Evolutionary conservation across 176 grass and related monocot genomes (phyloP).

Genomic region (Eleusine coracana): DNA sequence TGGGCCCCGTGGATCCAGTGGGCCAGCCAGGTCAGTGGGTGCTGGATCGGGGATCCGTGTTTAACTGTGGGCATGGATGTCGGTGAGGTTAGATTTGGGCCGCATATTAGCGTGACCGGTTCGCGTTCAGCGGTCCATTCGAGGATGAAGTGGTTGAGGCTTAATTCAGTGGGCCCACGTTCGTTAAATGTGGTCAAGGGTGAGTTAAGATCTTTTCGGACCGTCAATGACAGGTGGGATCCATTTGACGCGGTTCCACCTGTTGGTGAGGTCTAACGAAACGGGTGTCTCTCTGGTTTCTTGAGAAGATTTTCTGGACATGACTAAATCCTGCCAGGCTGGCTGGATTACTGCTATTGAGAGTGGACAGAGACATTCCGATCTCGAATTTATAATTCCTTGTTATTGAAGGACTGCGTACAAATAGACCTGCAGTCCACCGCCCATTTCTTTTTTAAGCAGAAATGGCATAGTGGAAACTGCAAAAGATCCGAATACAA

Average conservation of each 20-base stretch:
- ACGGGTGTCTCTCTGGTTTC: neutral
- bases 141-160: neutral
- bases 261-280: neutral
- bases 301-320: neutral
- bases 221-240: neutral
- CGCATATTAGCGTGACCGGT: neutral
- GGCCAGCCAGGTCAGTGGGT: neutral
- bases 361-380: neutral
- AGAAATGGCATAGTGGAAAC: too few relatives aligned
- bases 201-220: neutral
- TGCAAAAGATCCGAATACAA: too few relatives aligned
- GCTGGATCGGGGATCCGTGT: neutral
- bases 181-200: too few relatives aligned
- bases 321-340: neutral
- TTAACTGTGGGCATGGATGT: conserved; percentile 24
- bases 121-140: neutral
- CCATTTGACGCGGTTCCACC: neutral
- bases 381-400: neutral
- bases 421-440: too few relatives aligned
- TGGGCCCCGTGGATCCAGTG: neutral
- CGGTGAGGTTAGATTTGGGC: conserved; percentile 36
- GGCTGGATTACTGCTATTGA: neutral
- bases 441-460: too few relatives aligned
- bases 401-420: too few relatives aligned
- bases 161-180: neutral